Percentiles rank a stretch among this genome's conserved stretches.
Evolutionary conservation across 352 stramenopile species (phyloP).

Genomic region (Bremia lactucae): DNA sequence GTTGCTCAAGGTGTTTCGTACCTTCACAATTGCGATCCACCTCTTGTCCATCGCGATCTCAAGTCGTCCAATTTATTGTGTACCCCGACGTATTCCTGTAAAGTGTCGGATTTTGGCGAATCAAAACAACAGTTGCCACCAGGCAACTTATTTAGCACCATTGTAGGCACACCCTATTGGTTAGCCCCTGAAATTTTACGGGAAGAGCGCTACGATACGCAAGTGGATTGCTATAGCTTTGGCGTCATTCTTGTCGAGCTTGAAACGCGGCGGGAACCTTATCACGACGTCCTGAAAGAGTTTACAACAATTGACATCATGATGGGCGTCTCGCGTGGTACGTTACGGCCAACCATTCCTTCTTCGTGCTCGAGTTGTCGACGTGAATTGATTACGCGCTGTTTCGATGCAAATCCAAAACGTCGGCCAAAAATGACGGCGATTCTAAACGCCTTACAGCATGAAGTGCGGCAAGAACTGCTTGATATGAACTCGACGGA

Average conservation of each 20-base stretch:
- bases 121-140: constrained; percentile 44
- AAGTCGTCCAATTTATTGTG: constrained; percentile 75
- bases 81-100: constrained; percentile 65
- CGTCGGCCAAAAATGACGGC: constrained; percentile 65
- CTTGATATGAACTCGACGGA: constrained; percentile 57
- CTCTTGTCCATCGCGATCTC: constrained; percentile 72
- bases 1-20: constrained; percentile 74
- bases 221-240: constrained; percentile 85
- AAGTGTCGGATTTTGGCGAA: constrained; percentile 76
- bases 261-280: constrained; percentile 63
- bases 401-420: constrained; percentile 46
- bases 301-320: constrained; percentile 75
- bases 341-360: constrained; percentile 56
- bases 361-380: constrained; percentile 40
- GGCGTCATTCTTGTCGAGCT: constrained; percentile 80
- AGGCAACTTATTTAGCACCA: constrained; percentile 49
- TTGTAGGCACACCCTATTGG: constrained; percentile 82
- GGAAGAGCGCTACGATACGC: constrained; percentile 68
- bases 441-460: constrained; percentile 59
- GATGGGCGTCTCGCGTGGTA: constrained; percentile 51
- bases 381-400: constrained; percentile 56
- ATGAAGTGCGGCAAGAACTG: constrained; percentile 69
- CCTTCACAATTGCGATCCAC: constrained; percentile 69
- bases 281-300: constrained; percentile 45
- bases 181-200: constrained; percentile 76